Percentiles rank a stretch among this genome's conserved stretches.
Evolutionary conservation across 108 stramenopile genomes (phyloP).

Genomic region (Fragilariopsis cylindrus): DNA sequence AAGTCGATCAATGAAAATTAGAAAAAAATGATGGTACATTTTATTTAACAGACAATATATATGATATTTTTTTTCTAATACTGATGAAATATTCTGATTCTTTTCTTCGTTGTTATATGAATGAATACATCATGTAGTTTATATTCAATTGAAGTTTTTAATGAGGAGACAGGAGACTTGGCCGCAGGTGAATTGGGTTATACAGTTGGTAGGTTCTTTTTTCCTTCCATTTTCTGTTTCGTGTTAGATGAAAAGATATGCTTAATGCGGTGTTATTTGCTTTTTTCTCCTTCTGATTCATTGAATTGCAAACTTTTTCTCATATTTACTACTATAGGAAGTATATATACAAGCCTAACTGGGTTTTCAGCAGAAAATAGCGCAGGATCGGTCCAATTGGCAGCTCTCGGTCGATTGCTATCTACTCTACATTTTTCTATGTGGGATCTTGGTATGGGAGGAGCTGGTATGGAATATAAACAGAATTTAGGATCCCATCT

Average conservation of each 20-base stretch:
- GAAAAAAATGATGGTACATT: background rate
- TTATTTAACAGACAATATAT: background rate
- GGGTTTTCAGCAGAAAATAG: conserved; percentile 70
- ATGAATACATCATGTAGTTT: conserved; percentile 13
- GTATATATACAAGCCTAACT: conserved; percentile 78
- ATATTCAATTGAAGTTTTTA: conserved; percentile 83
- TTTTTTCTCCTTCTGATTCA: too few relatives aligned
- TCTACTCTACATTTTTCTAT: conserved; percentile 47
- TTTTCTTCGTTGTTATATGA: background rate
- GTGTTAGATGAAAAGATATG: too few relatives aligned
- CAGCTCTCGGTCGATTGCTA: conserved; percentile 63
- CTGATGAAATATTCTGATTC: background rate
- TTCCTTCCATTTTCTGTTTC: too few relatives aligned
- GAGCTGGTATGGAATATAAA: conserved; percentile 68
- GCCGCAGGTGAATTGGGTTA: conserved; percentile 87
- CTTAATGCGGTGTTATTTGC: too few relatives aligned
- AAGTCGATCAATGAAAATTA: too few relatives aligned
- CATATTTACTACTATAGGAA: conserved; percentile 28
- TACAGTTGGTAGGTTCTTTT: conserved; percentile 32
- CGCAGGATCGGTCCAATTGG: conserved; percentile 84
- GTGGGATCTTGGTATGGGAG: conserved; percentile 84
- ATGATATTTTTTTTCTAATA: background rate
- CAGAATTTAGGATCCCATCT: conserved; percentile 51
- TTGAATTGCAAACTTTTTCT: too few relatives aligned
- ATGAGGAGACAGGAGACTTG: conserved; percentile 49